phyloP scores from a whole-genome alignment of 2,329 filamentous ascomycete genomes.

The Pyrenophora graminea region DNA sequence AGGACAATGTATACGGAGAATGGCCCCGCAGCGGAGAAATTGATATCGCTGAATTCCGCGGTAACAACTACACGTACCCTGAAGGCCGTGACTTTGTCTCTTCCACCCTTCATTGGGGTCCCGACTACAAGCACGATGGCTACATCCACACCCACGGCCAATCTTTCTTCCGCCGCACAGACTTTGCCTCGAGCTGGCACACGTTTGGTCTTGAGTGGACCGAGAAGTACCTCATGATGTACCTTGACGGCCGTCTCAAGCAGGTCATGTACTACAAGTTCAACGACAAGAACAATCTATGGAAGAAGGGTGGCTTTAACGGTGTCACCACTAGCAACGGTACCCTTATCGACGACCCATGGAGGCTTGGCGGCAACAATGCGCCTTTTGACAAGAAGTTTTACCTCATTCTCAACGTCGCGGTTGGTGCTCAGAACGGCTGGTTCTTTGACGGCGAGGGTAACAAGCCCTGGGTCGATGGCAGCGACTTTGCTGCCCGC shows the following conservation, averaged over 20 bases:
- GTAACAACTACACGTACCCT: constrained; percentile 75
- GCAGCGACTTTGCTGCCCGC: constrained; percentile 24
- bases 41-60: constrained; percentile 77
- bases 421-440: constrained; percentile 76
- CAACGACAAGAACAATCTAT: constrained; percentile 58
- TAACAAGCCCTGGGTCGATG: constrained; percentile 74
- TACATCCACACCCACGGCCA: constrained; percentile 29
- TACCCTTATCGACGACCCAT: constrained; percentile 64
- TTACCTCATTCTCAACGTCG: constrained; percentile 75
- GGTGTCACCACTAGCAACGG: constrained; percentile 64
- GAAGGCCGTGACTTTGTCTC: constrained; percentile 75
- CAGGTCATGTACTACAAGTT: constrained; percentile 79
- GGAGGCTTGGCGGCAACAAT: constrained; percentile 65
- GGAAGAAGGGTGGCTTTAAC: constrained; percentile 70
- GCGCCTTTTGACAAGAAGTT: constrained; percentile 77
- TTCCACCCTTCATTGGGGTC: constrained; percentile 78
- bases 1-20: constrained; percentile 68
- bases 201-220: constrained; percentile 74
- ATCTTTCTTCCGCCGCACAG: constrained; percentile 63
- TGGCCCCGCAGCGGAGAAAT: constrained; percentile 84
- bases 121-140: constrained; percentile 25
- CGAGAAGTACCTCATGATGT: constrained; percentile 83
- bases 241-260: constrained; percentile 75
- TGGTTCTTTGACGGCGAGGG: constrained; percentile 69
- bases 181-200: constrained; percentile 70